Conservation (phyloP, 257 asterid species). For the Gentiana straminea region DNA sequence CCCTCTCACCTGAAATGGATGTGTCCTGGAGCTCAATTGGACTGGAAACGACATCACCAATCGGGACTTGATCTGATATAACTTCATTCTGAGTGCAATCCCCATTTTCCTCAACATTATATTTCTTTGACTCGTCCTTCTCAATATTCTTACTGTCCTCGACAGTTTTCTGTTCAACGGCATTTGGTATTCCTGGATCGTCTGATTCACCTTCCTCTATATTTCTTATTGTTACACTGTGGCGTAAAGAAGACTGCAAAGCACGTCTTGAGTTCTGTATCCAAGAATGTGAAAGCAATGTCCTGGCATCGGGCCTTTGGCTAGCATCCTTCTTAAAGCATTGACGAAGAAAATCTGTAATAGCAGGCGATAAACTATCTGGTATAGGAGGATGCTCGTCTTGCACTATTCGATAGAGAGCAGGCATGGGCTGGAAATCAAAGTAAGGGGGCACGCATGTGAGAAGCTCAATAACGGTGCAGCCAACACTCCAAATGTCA, state of each 20-base stretch:
- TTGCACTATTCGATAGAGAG: constrained; percentile 96
- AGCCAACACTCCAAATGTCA: constrained; percentile 99
- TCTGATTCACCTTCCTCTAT: constrained; percentile 63
- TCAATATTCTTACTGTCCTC: constrained; percentile 38
- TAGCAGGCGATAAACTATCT: constrained; percentile 38
- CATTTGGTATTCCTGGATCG: constrained; percentile 33
- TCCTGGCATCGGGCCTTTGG: constrained; percentile 98
- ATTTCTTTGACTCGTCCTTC: constrained; percentile 26
- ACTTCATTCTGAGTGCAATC: constrained; percentile 36
- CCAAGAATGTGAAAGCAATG: constrained; percentile 97
- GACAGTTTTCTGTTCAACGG: constrained; percentile 31
- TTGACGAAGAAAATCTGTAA: constrained; percentile 41
- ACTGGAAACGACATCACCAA: constrained; percentile 31
- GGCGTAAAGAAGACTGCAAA: constrained; percentile 77
- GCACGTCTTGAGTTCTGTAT: constrained; percentile 94
- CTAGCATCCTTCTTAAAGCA: constrained; percentile 79
- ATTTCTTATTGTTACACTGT: constrained; percentile 79
- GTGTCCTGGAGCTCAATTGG: constrained; percentile 19
- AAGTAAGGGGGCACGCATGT: constrained; percentile 95
- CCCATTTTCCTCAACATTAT: constrained; percentile 30
- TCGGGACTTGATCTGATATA: constrained; percentile 56
- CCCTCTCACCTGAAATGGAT: constrained; percentile 30
- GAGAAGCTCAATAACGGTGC: constrained; percentile 96
- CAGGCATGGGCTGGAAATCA: constrained; percentile 99
- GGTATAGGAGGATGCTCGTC: constrained; percentile 49